Percentiles rank a stretch among this genome's conserved stretches.
These are phyloP conservation scores for Mucuna pruriens DNA, from an alignment of 306 rosid species.

Conservation along the genomic window DNA sequence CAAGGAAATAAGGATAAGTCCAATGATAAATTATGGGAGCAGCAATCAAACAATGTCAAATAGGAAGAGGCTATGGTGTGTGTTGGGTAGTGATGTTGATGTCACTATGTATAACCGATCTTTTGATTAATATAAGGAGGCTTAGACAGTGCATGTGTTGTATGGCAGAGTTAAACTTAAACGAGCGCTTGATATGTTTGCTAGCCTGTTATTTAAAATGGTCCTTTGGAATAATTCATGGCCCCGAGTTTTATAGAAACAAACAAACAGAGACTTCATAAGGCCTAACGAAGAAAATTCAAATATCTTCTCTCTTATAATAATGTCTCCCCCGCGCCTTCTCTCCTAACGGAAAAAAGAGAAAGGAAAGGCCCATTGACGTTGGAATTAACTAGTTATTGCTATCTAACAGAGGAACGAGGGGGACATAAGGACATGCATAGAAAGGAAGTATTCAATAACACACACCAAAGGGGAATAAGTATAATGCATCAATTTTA, in stretches of 20 bases:
- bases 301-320: neutral
- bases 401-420: neutral
- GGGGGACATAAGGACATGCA: neutral
- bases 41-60: conserved; percentile 31
- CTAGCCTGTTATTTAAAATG: neutral
- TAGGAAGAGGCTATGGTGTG: neutral
- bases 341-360: neutral
- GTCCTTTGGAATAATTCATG: neutral
- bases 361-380: neutral
- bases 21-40: conserved; percentile 37
- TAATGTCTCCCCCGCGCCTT: neutral
- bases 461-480: conserved; percentile 17
- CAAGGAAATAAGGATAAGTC: conserved; percentile 36
- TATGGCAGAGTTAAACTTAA: conserved; percentile 28
- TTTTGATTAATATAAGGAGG: conserved; percentile 31
- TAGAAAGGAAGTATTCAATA: conserved; percentile 6
- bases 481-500: neutral
- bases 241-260: conserved; percentile 7
- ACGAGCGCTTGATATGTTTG: conserved; percentile 29
- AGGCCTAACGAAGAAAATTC: conserved; percentile 24
- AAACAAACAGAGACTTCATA: conserved; percentile 38
- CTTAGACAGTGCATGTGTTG: conserved; percentile 50
- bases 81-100: neutral
- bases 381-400: neutral
- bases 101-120: neutral